Conservation (phyloP, 352 stramenopile species). For the Pythium aristosporum region DNA sequence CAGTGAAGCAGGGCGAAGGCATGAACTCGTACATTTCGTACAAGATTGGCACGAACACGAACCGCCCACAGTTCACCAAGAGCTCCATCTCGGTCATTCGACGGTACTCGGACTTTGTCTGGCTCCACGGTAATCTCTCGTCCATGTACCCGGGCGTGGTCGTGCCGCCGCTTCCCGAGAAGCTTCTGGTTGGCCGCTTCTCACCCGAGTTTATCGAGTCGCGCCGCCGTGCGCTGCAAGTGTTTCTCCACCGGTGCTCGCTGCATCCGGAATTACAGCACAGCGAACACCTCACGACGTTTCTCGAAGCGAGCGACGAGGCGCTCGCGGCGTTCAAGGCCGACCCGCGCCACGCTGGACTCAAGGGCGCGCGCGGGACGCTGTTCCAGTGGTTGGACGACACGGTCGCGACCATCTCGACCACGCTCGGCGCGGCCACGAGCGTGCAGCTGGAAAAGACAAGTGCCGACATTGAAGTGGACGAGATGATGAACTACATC, state of each 20-base stretch:
- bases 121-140: constrained; percentile 91
- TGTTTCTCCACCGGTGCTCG: constrained; percentile 81
- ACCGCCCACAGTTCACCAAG: constrained; percentile 80
- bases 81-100: constrained; percentile 90
- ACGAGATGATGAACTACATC: constrained; percentile 96
- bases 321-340: constrained; percentile 58
- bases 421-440: constrained; percentile 47
- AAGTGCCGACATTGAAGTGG: constrained; percentile 91
- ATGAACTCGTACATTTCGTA: constrained; percentile 99
- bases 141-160: constrained; percentile 88
- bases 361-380: constrained; percentile 49
- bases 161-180: constrained; percentile 95
- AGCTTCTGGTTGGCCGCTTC: constrained; percentile 93
- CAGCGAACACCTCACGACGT: constrained; percentile 81
- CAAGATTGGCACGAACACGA: constrained; percentile 88
- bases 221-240: constrained; percentile 68
- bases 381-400: constrained; percentile 90
- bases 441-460: constrained; percentile 77
- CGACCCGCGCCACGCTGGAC: constrained; percentile 56
- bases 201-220: constrained; percentile 92
- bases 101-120: constrained; percentile 96
- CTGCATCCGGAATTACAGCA: constrained; percentile 84
- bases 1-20: constrained; percentile 94
- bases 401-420: constrained; percentile 83
- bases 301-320: constrained; percentile 80